Base-by-base conservation (phyloP, 345 rosid genomes). In the Corchorus olitorius region DNA sequence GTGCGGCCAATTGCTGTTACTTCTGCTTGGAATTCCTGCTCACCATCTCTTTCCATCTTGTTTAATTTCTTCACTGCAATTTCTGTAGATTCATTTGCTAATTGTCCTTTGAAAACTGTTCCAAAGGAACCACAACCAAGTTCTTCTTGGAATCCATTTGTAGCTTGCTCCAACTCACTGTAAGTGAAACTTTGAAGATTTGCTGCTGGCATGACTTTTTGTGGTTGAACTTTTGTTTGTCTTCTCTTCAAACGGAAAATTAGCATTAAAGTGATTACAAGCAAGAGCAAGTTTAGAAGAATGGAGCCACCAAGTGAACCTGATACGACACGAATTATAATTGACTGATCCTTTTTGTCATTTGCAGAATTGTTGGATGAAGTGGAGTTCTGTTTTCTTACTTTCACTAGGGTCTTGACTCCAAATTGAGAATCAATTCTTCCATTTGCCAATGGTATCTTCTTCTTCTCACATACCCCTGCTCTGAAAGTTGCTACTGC, bases 381-480 rank as follows among this genome's bases (percentile, higher is more conserved):
- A 56, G 53, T 75, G 39, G 81, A 64, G 62, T 82, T 69, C 6
- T 59, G 65, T 63, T 6, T 84, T 75, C 82, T 61, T 6, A 82
- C 73, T 73, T 89, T 88, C 37, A 91, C 74, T 52, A 84, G 73
- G 15, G 90, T 84, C 58, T 61, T 80, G 4, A 81, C 77, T 7
- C 35, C 78, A 2, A 20, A 1, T 33, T 4, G 1, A 27, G 72
- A 2, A 62, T 63, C 79, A 49, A 50, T 15, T 54, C 2, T 49
- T 6, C 92, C 92, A 35, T 35, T 33, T 27, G 74, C 63, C 2
- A 89, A 67, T 3, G 90, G 89, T 39, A 58, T 48, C 73, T 56
- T 88, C 87, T 89, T 89, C 83, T 88, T 91, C 88, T 84, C 84
- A 37, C 90, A 85, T 0, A 34, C 15, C 5, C 74, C 64, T 0